These are phyloP conservation scores for Fusarium hainanense DNA, from an alignment of 2,329 filamentous ascomycete species.

Conservation along the genomic window DNA sequence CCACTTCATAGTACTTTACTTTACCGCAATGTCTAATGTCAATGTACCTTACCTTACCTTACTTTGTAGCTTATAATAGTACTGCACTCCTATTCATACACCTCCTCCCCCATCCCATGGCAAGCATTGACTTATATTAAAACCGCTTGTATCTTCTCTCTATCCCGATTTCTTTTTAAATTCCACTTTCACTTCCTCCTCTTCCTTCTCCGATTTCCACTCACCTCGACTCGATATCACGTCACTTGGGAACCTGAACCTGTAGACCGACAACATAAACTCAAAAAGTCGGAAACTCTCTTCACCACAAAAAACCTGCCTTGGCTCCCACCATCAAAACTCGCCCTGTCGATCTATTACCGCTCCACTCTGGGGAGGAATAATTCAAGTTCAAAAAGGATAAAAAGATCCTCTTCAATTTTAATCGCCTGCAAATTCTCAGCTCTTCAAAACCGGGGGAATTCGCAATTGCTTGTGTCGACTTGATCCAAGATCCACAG, in stretches of 20 bases:
- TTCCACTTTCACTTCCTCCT: constrained; percentile 1
- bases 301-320: constrained; percentile 16
- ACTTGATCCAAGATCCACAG: constrained; percentile 7
- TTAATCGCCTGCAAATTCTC: constrained; percentile 11
- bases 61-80: constrained; percentile 4
- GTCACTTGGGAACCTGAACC: constrained; percentile 18
- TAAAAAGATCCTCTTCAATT: constrained; percentile 22
- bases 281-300: constrained; percentile 26
- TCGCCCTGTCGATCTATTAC: constrained; percentile 42
- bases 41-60: background rate
- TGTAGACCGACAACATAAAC: constrained; percentile 23
- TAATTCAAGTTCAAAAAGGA: background rate
- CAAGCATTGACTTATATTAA: constrained; percentile 22
- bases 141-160: constrained; percentile 23
- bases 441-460: constrained; percentile 1
- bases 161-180: constrained; percentile 10
- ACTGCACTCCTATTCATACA: background rate
- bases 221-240: constrained; percentile 5
- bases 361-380: constrained; percentile 26
- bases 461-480: constrained; percentile 14
- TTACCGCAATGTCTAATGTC: background rate
- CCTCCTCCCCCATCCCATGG: constrained; percentile 1
- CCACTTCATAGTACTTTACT: constrained; percentile 19
- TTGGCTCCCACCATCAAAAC: constrained; percentile 18
- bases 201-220: background rate